Conservation (phyloP, 1,139 yeast species). For the Geotrichum siamense region DNA sequence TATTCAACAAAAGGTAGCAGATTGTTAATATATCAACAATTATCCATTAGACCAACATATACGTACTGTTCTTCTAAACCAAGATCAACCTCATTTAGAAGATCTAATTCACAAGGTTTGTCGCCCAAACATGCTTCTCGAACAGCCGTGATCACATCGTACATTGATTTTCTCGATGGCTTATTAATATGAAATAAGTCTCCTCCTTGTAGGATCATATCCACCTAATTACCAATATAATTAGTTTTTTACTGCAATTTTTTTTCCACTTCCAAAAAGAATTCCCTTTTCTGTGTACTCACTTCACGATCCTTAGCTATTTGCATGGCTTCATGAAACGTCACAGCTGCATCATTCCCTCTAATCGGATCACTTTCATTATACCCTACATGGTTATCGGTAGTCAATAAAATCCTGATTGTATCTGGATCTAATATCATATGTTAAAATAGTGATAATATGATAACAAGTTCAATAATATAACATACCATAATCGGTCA, state of each 20-base stretch:
- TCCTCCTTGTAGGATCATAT: conserved; percentile 87
- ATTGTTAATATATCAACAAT: too few species aligned
- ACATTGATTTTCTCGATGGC: conserved; percentile 80
- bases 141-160: conserved; percentile 69
- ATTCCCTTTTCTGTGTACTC: too few species aligned
- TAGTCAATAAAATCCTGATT: conserved; percentile 69
- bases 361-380: conserved; percentile 83
- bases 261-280: too few species aligned
- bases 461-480: not conserved
- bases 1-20: too few species aligned
- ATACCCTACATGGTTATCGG: conserved; percentile 96
- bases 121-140: conserved; percentile 76
- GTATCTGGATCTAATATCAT: conserved; percentile 41
- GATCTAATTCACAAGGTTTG: conserved; percentile 77
- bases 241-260: not conserved
- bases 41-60: too few species aligned
- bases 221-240: conserved; percentile 40
- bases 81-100: conserved; percentile 68
- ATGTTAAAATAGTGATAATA: not conserved
- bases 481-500: conserved; percentile 1
- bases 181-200: conserved; percentile 87
- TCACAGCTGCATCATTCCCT: conserved; percentile 83
- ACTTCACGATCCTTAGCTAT: conserved; percentile 64
- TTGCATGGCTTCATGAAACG: conserved; percentile 75
- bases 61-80: conserved; percentile 48